Base-by-base conservation (phyloP, 1,284 basidiomycete species). In the Apiotrichum veenhuisii region DNA sequence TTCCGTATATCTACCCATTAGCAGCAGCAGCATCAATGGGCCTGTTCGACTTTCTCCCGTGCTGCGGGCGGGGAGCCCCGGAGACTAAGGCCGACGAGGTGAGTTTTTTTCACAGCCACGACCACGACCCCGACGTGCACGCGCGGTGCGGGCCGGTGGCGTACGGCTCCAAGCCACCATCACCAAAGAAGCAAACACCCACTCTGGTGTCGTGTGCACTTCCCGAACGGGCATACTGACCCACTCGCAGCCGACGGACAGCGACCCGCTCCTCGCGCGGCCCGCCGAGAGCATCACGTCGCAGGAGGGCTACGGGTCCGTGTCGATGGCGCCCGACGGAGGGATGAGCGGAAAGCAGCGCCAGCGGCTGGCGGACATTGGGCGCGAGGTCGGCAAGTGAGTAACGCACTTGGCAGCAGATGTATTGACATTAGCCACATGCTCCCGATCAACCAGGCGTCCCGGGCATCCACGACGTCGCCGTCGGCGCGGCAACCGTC, bases 351-450 rank as follows among this genome's bases (percentile, higher is more conserved):
- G 54, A 11, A 46, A 40, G 18, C 56, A 55, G 41, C 54, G 54
- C 23, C 36, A 49, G 37, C 47, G 60, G 8, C 58, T 62, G 20
- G 60, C 52, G 25, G 49, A 58, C 43, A 62, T 62, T 33, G 60
- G 60, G 5, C 60, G 60, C 23, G 56, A 62, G 51, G 54, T 58
- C 12, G 60, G 60, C 17, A 55, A 52, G 58, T 59, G 58, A 59
- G 58, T 59, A 38, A 12, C n/a, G 4, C 5, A 9, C 9, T 9
- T 17, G 11, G 27, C 18, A 33, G 41, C n/a, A 42, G 22, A 5
- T 55, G 45, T 11, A 3, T 20, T 41, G 22, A 30, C 34, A 11
- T 2, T 51, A 60, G 58, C 52, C 57, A 62, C 44, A 62, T 62
- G 60, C 54, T 62, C 22, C 57, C 60, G n/a, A 62, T 62, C 54